These are phyloP conservation scores for Lolium multiflorum DNA, from an alignment of 176 grass and related monocot genomes.

Conservation along the genomic window DNA sequence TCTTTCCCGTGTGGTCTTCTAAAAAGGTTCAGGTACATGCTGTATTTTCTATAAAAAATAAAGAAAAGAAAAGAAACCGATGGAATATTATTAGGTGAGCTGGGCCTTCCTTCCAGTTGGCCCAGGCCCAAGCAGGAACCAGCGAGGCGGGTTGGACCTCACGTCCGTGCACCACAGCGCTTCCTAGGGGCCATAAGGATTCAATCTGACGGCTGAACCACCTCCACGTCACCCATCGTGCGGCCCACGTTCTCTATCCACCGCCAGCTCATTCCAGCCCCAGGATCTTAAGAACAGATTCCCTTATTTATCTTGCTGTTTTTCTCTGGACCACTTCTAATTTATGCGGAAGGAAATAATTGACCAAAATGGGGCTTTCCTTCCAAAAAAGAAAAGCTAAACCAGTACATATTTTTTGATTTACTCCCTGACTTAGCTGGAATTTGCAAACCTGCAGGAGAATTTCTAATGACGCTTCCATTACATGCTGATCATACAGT, in stretches of 20 bases:
- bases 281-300: background rate
- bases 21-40: background rate
- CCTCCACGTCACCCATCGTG: conserved; percentile 13
- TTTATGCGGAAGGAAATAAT: background rate
- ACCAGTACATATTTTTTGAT: background rate
- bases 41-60: background rate
- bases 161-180: background rate
- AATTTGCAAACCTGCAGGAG: background rate
- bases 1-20: background rate
- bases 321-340: conserved; percentile 21
- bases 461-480: background rate
- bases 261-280: conserved; percentile 41
- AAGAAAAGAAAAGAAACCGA: background rate
- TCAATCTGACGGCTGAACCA: background rate
- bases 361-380: background rate
- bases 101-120: conserved; percentile 3
- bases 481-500: background rate
- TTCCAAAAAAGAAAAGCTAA: background rate
- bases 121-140: conserved; percentile 2
- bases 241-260: conserved; percentile 6
- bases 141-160: conserved; percentile 25
- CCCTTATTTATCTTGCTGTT: background rate
- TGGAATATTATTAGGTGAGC: conserved; percentile 26
- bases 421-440: background rate
- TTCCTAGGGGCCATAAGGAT: background rate